A percentile compares a stretch with the other conserved stretches of the same genome.
phyloP scores from a whole-genome alignment of 73 alveolate genomes.

The Symbiodinium pilosum region DNA sequence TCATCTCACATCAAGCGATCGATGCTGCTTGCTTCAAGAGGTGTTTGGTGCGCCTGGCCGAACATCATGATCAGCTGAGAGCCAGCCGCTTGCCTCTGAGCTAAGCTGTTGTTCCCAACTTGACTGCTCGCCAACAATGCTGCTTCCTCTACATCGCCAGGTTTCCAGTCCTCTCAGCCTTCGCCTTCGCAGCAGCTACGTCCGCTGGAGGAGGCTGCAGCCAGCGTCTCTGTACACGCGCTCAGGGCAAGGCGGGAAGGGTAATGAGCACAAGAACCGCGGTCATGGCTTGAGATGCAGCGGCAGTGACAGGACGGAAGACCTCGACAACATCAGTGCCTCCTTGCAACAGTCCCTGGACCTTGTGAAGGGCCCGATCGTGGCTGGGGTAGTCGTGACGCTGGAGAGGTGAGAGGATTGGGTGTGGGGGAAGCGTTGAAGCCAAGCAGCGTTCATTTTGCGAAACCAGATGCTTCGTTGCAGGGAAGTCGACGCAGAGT shows the following conservation, averaged over 20 bases:
- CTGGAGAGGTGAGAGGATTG: too few species aligned
- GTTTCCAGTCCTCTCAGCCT: too few species aligned
- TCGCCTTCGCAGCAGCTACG: neutral
- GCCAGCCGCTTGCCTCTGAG: conserved; percentile 35
- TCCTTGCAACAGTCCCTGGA: conserved; percentile 11
- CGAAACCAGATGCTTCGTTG: neutral
- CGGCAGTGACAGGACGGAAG: conserved; percentile 11
- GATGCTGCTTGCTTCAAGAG: neutral
- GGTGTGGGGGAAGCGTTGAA: too few species aligned
- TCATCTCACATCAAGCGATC: neutral
- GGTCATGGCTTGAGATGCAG: too few species aligned
- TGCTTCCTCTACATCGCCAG: neutral
- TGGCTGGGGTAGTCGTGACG: conserved; percentile 24
- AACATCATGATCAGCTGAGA: conserved; percentile 66
- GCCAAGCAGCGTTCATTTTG: too few species aligned
- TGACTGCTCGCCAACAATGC: neutral
- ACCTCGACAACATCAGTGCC: conserved; percentile 31
- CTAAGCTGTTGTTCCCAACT: neutral
- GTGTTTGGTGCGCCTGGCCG: conserved; percentile 41
- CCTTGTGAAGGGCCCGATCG: conserved; percentile 33
- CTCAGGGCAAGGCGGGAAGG: neutral
- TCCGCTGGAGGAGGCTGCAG: neutral
- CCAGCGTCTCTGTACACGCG: neutral
- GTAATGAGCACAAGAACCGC: too few species aligned
- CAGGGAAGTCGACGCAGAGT: neutral